Percentiles rank a stretch among this genome's conserved stretches.
Evolutionary conservation across 768 basidiomycete genomes (phyloP).

Genomic region (Russula dissimulans): DNA sequence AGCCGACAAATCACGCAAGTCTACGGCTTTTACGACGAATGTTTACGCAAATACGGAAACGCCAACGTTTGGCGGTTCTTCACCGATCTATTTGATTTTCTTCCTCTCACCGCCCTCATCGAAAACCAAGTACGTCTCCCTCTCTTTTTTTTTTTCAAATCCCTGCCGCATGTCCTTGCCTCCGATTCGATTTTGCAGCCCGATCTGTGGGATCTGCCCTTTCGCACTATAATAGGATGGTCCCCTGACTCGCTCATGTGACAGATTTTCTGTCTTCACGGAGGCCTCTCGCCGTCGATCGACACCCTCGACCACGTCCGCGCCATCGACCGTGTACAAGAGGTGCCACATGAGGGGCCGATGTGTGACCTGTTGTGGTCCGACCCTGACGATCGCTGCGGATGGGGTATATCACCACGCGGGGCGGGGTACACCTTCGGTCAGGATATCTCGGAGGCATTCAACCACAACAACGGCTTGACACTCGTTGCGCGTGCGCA

Average conservation of each 20-base stretch:
- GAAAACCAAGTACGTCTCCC: slow-evolving; percentile 86
- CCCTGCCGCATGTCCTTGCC: background rate
- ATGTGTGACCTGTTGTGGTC: slow-evolving; percentile 99
- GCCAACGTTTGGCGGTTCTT: slow-evolving; percentile 99
- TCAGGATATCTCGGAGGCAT: slow-evolving; percentile 97
- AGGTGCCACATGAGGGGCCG: slow-evolving; percentile 98
- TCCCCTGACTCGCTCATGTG: slow-evolving; percentile 9
- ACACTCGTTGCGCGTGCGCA: slow-evolving; percentile 92
- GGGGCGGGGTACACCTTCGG: slow-evolving; percentile 99
- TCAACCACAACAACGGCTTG: slow-evolving; percentile 98
- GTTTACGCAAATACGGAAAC: slow-evolving; percentile 98
- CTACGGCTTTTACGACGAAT: slow-evolving; percentile 99
- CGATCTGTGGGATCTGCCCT: slow-evolving; percentile 10
- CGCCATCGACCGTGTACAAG: slow-evolving; percentile 96
- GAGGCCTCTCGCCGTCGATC: slow-evolving; percentile 96
- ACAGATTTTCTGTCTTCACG: slow-evolving; percentile 98
- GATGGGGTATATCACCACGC: slow-evolving; percentile 98
- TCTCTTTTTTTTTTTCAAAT: slow-evolving; percentile 2
- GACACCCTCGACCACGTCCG: slow-evolving; percentile 99
- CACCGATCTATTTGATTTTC: slow-evolving; percentile 96
- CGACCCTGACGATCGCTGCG: slow-evolving; percentile 97
- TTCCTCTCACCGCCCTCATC: slow-evolving; percentile 94
- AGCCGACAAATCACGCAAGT: slow-evolving; percentile 99
- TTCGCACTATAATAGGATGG: background rate
- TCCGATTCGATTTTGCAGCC: background rate